Evolutionary conservation across 2,329 filamentous ascomycete genomes (phyloP).

Genomic region (Lecanicillium sp.): DNA sequence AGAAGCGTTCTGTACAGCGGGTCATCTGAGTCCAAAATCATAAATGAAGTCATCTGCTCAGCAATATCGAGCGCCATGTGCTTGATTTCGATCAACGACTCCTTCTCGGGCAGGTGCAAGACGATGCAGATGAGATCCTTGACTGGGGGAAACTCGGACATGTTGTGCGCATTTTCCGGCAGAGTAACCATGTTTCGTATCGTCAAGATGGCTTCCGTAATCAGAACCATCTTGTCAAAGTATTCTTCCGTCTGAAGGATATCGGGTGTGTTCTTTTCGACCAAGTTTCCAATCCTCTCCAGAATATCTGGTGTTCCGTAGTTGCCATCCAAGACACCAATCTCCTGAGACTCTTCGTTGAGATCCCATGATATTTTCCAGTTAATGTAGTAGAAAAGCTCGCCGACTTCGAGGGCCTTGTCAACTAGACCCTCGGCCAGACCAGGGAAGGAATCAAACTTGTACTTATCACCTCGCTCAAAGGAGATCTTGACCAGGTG

Average conservation of each 20-base stretch:
- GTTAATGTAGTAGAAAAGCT: slow-evolving; percentile 72
- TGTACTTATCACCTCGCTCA: slow-evolving; percentile 91
- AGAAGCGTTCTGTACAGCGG: slow-evolving; percentile 74
- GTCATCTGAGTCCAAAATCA: slow-evolving; percentile 65
- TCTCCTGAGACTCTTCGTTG: slow-evolving; percentile 46
- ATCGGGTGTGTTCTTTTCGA: slow-evolving; percentile 53
- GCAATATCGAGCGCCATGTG: slow-evolving; percentile 89
- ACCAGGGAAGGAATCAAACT: slow-evolving; percentile 85
- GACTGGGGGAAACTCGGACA: slow-evolving; percentile 67
- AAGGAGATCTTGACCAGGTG: slow-evolving; percentile 94
- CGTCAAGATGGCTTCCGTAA: slow-evolving; percentile 82
- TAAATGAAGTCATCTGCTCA: slow-evolving; percentile 80
- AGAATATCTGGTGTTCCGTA: slow-evolving; percentile 51
- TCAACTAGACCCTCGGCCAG: slow-evolving; percentile 83
- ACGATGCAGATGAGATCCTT: slow-evolving; percentile 80
- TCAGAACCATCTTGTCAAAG: slow-evolving; percentile 63
- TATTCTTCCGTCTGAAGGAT: slow-evolving; percentile 68
- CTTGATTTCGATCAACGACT: slow-evolving; percentile 74
- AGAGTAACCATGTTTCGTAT: slow-evolving; percentile 95
- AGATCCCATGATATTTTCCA: slow-evolving; percentile 70
- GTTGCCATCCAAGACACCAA: slow-evolving; percentile 38
- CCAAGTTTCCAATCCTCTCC: slow-evolving; percentile 61
- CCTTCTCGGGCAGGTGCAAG: slow-evolving; percentile 66
- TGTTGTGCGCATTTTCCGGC: slow-evolving; percentile 77
- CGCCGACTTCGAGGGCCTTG: slow-evolving; percentile 72